Percentiles rank a stretch among this genome's conserved stretches.
phyloP scores from a whole-genome alignment of 139 green algal species.

The Coccomyxa sp. region DNA sequence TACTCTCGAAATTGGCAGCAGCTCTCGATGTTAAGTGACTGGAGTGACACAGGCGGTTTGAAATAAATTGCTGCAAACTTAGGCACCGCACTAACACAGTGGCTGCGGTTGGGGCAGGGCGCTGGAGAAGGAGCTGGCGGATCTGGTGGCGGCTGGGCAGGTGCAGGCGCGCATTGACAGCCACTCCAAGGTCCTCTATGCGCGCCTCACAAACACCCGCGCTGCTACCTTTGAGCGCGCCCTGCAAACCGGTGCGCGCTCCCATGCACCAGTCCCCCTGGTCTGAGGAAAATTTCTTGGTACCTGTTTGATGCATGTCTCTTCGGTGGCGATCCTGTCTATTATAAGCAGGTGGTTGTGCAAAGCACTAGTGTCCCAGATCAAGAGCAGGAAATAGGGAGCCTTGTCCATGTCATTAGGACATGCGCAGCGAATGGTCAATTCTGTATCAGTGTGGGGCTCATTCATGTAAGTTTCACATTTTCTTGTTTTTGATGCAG shows the following conservation, averaged over 20 bases:
- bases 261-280: not conserved
- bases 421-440: too few species aligned
- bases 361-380: too few species aligned
- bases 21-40: too few species aligned
- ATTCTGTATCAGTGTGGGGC: too few species aligned
- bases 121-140: constrained; percentile 51
- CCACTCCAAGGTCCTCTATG: constrained; percentile 72
- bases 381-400: too few species aligned
- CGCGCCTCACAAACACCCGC: constrained; percentile 63
- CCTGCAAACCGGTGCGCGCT: constrained; percentile 32
- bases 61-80: too few species aligned
- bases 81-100: not conserved
- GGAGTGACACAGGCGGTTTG: not conserved
- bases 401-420: too few species aligned
- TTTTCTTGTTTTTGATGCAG: constrained; percentile 33
- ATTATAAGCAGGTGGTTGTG: not conserved
- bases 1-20: too few species aligned
- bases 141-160: constrained; percentile 74
- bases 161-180: constrained; percentile 86
- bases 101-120: constrained; percentile 15
- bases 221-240: constrained; percentile 59
- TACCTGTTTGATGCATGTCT: not conserved
- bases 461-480: too few species aligned
- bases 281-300: not conserved
- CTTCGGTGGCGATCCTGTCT: too few species aligned